Evolutionary conservation across 1,284 basidiomycete species (phyloP).

Genomic region (Ustilago curta): DNA sequence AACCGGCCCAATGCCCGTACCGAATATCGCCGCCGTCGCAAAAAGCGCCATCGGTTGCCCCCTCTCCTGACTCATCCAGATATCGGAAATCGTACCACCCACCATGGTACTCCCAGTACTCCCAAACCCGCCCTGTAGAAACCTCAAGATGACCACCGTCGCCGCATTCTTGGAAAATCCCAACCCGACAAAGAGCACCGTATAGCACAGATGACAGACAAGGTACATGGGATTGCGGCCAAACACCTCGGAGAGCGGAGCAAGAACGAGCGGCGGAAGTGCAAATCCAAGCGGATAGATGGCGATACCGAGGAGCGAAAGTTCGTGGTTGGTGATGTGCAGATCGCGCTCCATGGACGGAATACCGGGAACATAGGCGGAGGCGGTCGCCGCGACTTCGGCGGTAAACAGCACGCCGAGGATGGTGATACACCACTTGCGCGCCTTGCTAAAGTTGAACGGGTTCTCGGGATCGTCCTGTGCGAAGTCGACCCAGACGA

Average conservation of each 20-base stretch:
- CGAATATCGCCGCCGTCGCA: constrained; percentile 70
- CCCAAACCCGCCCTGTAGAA: constrained; percentile 78
- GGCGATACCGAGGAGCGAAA: constrained; percentile 75
- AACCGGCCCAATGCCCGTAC: constrained; percentile 77
- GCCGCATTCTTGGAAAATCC: constrained; percentile 75
- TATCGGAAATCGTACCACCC: constrained; percentile 77
- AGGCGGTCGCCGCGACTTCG: constrained; percentile 72
- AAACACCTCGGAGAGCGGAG: constrained; percentile 81
- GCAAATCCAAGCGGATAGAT: constrained; percentile 76
- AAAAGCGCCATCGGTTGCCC: constrained; percentile 76
- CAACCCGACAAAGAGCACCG: constrained; percentile 56
- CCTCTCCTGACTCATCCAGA: constrained; percentile 64
- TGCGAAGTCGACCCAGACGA: constrained; percentile 75
- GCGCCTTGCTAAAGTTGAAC: constrained; percentile 72
- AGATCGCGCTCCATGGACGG: constrained; percentile 77
- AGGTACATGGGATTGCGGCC: constrained; percentile 79
- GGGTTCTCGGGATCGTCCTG: constrained; percentile 74
- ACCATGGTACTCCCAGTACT: constrained; percentile 78
- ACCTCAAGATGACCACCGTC: constrained; percentile 77
- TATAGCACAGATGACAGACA: constrained; percentile 74
- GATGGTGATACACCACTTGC: constrained; percentile 76
- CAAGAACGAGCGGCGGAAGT: constrained; percentile 76
- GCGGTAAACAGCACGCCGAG: constrained; percentile 74
- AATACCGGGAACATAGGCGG: constrained; percentile 75
- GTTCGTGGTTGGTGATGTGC: constrained; percentile 74